phyloP scores from a whole-genome alignment of 139 green algal species.

The Pleodorina starrii region DNA sequence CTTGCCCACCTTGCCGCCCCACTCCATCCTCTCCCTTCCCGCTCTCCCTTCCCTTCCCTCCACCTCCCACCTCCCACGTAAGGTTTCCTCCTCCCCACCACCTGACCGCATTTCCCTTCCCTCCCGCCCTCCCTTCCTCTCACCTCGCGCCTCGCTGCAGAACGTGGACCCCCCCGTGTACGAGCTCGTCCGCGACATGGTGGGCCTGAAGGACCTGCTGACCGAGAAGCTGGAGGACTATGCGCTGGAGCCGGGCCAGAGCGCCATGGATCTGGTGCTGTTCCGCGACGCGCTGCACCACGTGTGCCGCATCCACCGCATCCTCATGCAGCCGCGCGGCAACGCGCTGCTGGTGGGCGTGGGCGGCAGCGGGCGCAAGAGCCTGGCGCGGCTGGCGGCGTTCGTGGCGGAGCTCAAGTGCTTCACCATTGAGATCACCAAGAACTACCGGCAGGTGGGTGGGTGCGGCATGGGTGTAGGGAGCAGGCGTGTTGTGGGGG shows the following conservation, averaged over 20 bases:
- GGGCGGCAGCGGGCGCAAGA: conserved; percentile 86
- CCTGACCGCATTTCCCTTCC: too few species aligned
- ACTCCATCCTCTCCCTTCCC: too few species aligned
- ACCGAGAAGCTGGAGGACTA: conserved; percentile 89
- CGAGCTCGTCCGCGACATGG: conserved; percentile 81
- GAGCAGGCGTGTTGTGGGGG: too few species aligned
- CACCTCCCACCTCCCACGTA: too few species aligned
- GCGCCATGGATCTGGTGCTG: conserved; percentile 87
- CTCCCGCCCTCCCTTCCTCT: not conserved
- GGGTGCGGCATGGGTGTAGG: too few species aligned
- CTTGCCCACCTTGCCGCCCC: too few species aligned
- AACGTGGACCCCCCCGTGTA: conserved; percentile 83
- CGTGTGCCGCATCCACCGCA: conserved; percentile 83
- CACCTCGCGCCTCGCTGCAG: conserved; percentile 9
- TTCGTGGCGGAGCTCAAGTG: conserved; percentile 87
- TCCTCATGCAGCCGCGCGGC: conserved; percentile 85
- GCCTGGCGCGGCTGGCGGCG: conserved; percentile 80
- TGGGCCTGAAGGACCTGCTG: conserved; percentile 78
- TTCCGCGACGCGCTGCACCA: conserved; percentile 89
- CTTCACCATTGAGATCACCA: conserved; percentile 89
- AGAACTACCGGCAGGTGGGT: conserved; percentile 76
- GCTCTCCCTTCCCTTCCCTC: too few species aligned
- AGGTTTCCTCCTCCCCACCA: too few species aligned
- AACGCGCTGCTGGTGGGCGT: conserved; percentile 92
- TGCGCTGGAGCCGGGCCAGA: conserved; percentile 79